phyloP scores from a whole-genome alignment of 805 yeast species.

The Komagataella ulmi region DNA sequence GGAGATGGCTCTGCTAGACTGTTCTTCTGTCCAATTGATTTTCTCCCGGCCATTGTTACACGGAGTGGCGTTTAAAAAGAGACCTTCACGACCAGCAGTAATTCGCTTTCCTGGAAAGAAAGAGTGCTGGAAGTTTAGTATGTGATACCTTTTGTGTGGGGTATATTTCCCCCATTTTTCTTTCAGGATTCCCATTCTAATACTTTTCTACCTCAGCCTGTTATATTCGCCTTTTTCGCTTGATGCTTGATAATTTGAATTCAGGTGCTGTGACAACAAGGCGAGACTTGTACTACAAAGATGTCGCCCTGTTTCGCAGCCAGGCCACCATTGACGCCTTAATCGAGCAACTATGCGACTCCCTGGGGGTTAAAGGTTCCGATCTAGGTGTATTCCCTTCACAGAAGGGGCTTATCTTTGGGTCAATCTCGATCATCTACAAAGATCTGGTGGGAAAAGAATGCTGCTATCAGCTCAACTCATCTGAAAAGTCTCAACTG shows the following conservation, averaged over 20 bases:
- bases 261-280: conserved; percentile 21
- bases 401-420: conserved; percentile 43
- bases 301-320: conserved; percentile 33
- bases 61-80: not conserved
- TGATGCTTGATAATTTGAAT: conserved; percentile 1
- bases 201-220: not conserved
- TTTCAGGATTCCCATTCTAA: not conserved
- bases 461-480: not conserved
- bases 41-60: not conserved
- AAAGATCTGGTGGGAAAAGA: not conserved
- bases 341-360: conserved; percentile 22
- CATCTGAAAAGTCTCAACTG: not conserved
- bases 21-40: not conserved
- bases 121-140: not conserved
- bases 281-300: conserved; percentile 47
- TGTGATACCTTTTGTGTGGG: not conserved
- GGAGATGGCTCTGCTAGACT: not conserved
- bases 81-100: not conserved
- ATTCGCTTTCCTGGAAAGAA: not conserved
- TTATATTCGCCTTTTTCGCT: conserved; percentile 3
- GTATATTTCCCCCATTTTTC: not conserved
- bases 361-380: conserved; percentile 23
- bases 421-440: conserved; percentile 14
- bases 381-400: conserved; percentile 33
- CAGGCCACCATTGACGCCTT: conserved; percentile 28